These are phyloP conservation scores for Selenicereus undatus DNA, from an alignment of 148 eudicot genomes.

Conservation along the genomic window DNA sequence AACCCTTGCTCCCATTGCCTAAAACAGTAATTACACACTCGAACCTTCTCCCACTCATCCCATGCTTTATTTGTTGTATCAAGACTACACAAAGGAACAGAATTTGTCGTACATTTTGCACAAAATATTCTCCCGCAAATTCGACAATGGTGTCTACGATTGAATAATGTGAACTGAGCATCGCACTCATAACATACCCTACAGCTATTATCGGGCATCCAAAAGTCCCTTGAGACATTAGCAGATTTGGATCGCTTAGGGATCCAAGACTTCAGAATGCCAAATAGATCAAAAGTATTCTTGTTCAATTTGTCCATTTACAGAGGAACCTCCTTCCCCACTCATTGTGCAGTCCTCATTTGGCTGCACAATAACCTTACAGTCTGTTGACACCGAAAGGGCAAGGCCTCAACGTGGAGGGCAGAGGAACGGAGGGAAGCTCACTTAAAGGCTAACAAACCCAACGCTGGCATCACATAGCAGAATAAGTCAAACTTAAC, in stretches of 20 bases:
- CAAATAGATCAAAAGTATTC: conserved; percentile 40
- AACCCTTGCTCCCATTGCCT: conserved; percentile 73
- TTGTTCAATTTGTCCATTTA: conserved; percentile 62
- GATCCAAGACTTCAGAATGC: conserved; percentile 66
- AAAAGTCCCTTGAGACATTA: conserved; percentile 80
- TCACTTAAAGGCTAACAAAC: neutral
- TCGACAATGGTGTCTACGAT: conserved; percentile 94
- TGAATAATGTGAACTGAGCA: conserved; percentile 66
- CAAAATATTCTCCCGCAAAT: conserved; percentile 91
- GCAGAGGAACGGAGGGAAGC: conserved; percentile 27
- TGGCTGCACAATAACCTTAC: conserved; percentile 44
- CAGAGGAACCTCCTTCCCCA: conserved; percentile 45
- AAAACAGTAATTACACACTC: conserved; percentile 86
- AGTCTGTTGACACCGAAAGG: conserved; percentile 27
- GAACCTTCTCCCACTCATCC: conserved; percentile 69
- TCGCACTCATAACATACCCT: conserved; percentile 97
- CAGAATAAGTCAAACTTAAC: conserved; percentile 10
- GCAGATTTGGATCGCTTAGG: conserved; percentile 61
- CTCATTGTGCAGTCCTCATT: conserved; percentile 73
- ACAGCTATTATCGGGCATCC: conserved; percentile 98
- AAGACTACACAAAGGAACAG: conserved; percentile 50
- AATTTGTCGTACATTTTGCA: conserved; percentile 79
- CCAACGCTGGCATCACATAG: neutral
- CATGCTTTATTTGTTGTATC: conserved; percentile 29
- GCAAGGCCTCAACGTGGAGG: conserved; percentile 21